Evolutionary conservation across 805 yeast genomes (phyloP).

Genomic region (Ogataea methanolica): DNA sequence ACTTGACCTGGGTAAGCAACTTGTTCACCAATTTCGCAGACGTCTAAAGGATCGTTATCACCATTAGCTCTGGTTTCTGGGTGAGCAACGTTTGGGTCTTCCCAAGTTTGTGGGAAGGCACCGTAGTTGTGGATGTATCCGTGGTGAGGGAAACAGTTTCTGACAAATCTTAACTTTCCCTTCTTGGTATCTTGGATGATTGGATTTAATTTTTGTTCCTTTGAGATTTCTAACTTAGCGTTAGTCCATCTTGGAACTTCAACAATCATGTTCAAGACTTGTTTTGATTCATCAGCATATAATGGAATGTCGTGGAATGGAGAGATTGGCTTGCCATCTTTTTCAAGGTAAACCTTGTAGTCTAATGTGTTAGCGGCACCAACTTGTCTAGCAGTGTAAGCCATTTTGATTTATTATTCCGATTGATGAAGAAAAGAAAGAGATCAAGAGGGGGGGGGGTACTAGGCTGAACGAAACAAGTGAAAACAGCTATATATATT

Average conservation of each 20-base stretch:
- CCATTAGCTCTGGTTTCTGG: constrained; percentile 68
- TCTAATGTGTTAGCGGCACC: constrained; percentile 96
- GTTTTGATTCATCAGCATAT: constrained; percentile 89
- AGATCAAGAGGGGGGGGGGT: background rate
- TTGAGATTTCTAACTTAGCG: constrained; percentile 92
- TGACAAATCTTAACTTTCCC: constrained; percentile 92
- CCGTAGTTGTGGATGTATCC: constrained; percentile 99
- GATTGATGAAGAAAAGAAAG: background rate
- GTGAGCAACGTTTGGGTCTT: constrained; percentile 60
- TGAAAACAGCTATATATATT: background rate
- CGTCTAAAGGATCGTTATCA: constrained; percentile 85
- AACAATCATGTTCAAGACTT: constrained; percentile 74
- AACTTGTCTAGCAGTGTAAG: constrained; percentile 84
- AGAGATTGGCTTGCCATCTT: constrained; percentile 91
- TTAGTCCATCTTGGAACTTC: constrained; percentile 99
- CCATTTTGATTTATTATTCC: constrained; percentile 36
- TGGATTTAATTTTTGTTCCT: constrained; percentile 82
- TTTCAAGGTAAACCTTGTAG: constrained; percentile 84
- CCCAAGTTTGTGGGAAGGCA: constrained; percentile 96
- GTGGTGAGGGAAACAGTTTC: constrained; percentile 98
- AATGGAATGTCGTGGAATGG: constrained; percentile 94
- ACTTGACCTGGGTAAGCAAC: constrained; percentile 68
- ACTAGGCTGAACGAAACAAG: background rate
- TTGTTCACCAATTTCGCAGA: constrained; percentile 73
- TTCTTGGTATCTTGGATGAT: constrained; percentile 96